Evolutionary conservation across 768 basidiomycete genomes (phyloP).

Genomic region (Phylloporus sp.): DNA sequence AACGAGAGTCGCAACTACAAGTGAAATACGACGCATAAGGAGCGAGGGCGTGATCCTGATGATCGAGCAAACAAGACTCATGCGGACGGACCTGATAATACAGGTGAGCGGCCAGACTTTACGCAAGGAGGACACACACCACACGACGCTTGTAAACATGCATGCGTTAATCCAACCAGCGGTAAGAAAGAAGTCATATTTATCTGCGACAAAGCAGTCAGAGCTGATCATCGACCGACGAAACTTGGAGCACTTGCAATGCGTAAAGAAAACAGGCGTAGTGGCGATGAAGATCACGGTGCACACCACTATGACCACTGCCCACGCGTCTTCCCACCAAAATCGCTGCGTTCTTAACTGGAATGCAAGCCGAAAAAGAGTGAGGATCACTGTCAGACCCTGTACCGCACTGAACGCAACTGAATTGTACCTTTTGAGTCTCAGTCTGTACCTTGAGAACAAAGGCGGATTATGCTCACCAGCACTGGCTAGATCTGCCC

Average conservation of each 20-base stretch:
- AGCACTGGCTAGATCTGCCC: background rate
- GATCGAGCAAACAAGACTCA: conserved; percentile 15
- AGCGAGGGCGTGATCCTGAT: conserved; percentile 3
- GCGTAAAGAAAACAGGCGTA: background rate
- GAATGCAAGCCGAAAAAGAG: conserved; percentile 12
- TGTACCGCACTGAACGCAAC: conserved; percentile 5
- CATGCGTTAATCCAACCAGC: conserved; percentile 1
- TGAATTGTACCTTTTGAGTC: background rate
- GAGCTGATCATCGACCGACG: too few species aligned
- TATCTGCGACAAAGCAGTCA: conserved; percentile 1
- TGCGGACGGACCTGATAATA: conserved; percentile 15
- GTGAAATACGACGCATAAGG: background rate
- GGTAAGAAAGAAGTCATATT: background rate
- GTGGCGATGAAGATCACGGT: background rate
- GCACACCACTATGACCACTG: conserved; percentile 9
- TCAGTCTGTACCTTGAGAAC: background rate
- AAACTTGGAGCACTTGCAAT: conserved; percentile 1
- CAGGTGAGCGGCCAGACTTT: background rate
- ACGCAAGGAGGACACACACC: conserved; percentile 3
- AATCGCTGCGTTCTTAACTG: conserved; percentile 15
- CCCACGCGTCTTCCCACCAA: conserved; percentile 26
- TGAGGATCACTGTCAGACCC: conserved; percentile 7
- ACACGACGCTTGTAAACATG: conserved; percentile 9
- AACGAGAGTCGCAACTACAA: background rate
- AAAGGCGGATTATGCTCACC: background rate